These are phyloP conservation scores for Solanum pimpinellifolium DNA, from an alignment of 257 asterid species.

Conservation along the genomic window DNA sequence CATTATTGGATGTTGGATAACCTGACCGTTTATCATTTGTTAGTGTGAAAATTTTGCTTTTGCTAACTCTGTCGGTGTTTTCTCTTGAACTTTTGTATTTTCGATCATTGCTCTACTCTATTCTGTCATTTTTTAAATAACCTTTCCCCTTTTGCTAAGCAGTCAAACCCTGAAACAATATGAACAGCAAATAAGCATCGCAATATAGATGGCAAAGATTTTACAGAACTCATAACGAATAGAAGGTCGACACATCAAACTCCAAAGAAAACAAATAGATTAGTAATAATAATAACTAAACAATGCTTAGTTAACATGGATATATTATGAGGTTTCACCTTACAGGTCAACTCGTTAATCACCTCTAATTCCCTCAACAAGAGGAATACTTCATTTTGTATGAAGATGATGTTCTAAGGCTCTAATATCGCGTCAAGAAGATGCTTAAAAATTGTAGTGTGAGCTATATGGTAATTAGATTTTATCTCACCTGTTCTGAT, in stretches of 20 bases:
- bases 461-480: neutral
- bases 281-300: neutral
- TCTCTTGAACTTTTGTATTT: neutral
- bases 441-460: neutral
- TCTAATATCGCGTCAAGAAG: neutral
- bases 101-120: neutral
- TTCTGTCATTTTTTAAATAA: neutral
- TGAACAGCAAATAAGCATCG: neutral
- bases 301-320: neutral
- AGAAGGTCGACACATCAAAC: neutral
- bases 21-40: neutral
- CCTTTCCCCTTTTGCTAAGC: neutral
- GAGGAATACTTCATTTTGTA: neutral
- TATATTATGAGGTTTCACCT: neutral
- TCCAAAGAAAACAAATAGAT: neutral
- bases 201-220: neutral
- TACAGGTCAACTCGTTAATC: neutral
- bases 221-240: neutral
- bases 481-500: neutral
- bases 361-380: neutral
- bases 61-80: neutral
- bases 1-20: neutral
- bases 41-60: neutral
- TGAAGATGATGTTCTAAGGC: neutral
- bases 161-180: conserved; percentile 8